Conservation (phyloP, 2,329 filamentous ascomycete species). For the Penicillium sumatraense region DNA sequence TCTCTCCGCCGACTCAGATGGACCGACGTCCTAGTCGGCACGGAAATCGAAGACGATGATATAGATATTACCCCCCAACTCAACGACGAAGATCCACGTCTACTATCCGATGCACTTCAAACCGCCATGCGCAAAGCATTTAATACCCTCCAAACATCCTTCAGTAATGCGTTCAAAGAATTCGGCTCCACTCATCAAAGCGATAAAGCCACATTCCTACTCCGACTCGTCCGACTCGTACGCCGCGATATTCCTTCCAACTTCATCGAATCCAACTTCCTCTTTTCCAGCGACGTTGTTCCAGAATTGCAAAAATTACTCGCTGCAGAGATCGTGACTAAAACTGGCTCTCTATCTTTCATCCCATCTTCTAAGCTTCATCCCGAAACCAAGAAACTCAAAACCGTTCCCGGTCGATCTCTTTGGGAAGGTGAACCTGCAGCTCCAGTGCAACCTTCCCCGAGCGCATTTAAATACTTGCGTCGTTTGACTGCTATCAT, state of each 20-base stretch:
- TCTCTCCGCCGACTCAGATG: conserved; percentile 41
- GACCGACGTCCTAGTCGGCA: conserved; percentile 45
- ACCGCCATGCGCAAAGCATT: conserved; percentile 63
- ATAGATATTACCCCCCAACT: conserved; percentile 53
- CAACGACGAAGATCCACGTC: conserved; percentile 71
- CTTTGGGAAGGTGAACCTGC: conserved; percentile 81
- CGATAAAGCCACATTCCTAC: conserved; percentile 64
- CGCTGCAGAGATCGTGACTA: conserved; percentile 56
- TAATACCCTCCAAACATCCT: conserved; percentile 52
- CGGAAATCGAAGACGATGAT: conserved; percentile 44
- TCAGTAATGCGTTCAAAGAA: conserved; percentile 52
- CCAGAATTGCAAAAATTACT: conserved; percentile 68
- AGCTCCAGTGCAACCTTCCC: conserved; percentile 78
- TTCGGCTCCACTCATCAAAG: conserved; percentile 53
- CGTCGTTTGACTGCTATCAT: conserved; percentile 69
- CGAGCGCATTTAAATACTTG: conserved; percentile 73
- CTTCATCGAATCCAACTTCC: conserved; percentile 43
- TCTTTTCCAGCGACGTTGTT: conserved; percentile 66
- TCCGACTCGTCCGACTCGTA: conserved; percentile 76
- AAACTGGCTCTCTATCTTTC: conserved; percentile 48
- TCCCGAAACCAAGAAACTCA: conserved; percentile 43
- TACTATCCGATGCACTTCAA: conserved; percentile 65
- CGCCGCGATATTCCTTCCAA: conserved; percentile 65
- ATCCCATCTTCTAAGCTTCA: conserved; percentile 11
- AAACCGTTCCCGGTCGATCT: conserved; percentile 62